Conservation (phyloP, 352 stramenopile species). For the Thalassiosira hispida region DNA sequence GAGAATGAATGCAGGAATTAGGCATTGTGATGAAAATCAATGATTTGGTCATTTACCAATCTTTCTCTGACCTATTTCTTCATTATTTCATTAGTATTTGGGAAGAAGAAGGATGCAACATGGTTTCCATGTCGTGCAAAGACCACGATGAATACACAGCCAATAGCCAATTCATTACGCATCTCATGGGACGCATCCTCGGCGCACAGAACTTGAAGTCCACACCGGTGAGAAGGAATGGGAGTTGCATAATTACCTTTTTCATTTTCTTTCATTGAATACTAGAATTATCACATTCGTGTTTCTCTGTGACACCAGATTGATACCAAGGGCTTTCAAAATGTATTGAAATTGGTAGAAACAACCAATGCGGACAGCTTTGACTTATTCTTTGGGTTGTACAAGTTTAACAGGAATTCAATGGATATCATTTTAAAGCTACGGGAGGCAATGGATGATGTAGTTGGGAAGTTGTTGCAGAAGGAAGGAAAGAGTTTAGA, state of each 20-base stretch:
- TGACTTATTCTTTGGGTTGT: slow-evolving; percentile 97
- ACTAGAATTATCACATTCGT: neutral
- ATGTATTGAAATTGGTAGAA: slow-evolving; percentile 94
- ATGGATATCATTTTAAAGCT: slow-evolving; percentile 78
- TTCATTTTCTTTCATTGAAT: neutral
- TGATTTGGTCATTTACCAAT: too few species aligned
- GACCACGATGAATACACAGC: slow-evolving; percentile 95
- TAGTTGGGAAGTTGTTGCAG: slow-evolving; percentile 71
- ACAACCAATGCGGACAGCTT: slow-evolving; percentile 97
- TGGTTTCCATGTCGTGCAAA: slow-evolving; percentile 96
- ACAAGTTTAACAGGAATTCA: slow-evolving; percentile 92
- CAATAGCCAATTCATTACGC: slow-evolving; percentile 98
- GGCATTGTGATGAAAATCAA: neutral
- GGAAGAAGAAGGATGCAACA: slow-evolving; percentile 94
- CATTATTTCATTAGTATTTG: slow-evolving; percentile 86
- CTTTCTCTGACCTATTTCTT: slow-evolving; percentile 59
- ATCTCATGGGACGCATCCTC: slow-evolving; percentile 96
- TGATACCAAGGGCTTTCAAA: slow-evolving; percentile 97
- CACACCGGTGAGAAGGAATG: slow-evolving; percentile 60
- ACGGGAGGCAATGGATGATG: slow-evolving; percentile 80
- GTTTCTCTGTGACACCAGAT: slow-evolving; percentile 72
- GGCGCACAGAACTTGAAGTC: slow-evolving; percentile 85
- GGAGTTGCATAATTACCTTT: neutral
- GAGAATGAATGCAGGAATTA: slow-evolving; percentile 13
- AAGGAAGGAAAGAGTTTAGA: slow-evolving; percentile 67